A percentile compares a stretch with the other conserved stretches of the same genome.
Conservation (phyloP, 441 rosid species). For the Corymbia citriodora region DNA sequence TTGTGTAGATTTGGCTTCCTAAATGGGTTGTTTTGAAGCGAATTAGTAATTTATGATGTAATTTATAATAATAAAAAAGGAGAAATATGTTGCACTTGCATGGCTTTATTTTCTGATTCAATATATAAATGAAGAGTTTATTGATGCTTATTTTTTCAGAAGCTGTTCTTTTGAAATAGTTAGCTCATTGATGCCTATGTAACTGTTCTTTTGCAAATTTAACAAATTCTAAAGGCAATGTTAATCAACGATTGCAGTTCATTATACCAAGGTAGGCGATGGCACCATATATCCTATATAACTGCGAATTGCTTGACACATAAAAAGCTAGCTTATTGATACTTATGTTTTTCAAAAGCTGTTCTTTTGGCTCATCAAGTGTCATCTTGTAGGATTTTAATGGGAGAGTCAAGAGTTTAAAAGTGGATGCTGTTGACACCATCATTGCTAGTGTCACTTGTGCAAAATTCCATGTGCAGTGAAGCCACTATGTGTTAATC, state of each 20-base stretch:
- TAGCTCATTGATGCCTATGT: no score
- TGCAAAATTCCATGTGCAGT: not conserved
- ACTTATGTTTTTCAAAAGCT: not conserved
- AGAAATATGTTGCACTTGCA: no score
- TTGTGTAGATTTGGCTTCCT: not conserved
- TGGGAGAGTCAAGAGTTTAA: constrained; percentile 69
- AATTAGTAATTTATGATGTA: no score
- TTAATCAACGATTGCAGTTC: no score
- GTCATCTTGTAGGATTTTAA: constrained; percentile 47
- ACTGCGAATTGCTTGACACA: not conserved
- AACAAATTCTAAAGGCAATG: no score
- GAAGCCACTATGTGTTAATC: no score
- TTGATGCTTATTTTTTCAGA: no score
- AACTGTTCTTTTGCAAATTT: no score
- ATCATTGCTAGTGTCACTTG: constrained; percentile 62
- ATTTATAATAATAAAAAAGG: no score
- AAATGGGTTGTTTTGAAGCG: not conserved
- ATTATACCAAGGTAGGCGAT: constrained; percentile 72
- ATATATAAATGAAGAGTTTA: no score
- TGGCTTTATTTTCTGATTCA: no score
- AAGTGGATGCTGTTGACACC: constrained; percentile 77
- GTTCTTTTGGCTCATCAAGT: not conserved
- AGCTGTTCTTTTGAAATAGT: no score
- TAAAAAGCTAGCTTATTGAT: not conserved
- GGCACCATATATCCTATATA: not conserved